phyloP scores from a whole-genome alignment of 495 filamentous ascomycete species.

The Penicillium salamii region DNA sequence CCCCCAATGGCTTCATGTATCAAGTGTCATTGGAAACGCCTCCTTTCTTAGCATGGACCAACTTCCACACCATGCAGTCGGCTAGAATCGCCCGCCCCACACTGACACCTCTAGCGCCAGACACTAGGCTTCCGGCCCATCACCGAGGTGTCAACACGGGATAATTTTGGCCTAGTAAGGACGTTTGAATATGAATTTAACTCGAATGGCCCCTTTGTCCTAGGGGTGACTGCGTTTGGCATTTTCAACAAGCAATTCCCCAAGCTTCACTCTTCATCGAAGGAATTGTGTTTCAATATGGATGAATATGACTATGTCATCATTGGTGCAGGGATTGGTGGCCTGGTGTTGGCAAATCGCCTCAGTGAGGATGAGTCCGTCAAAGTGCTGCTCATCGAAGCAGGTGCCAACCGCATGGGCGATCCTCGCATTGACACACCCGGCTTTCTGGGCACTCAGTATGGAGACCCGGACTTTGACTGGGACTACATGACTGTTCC shows the following conservation, averaged over 20 bases:
- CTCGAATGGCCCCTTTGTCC: no score
- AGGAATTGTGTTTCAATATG: neutral
- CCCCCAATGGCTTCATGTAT: neutral
- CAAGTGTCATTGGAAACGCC: neutral
- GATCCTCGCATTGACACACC: conserved; percentile 45
- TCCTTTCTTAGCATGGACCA: neutral
- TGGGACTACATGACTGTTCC: conserved; percentile 54
- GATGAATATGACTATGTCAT: conserved; percentile 34
- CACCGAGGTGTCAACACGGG: no score
- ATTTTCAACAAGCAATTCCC: neutral
- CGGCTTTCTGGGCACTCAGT: conserved; percentile 35
- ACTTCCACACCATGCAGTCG: neutral
- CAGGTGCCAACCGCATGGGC: conserved; percentile 41
- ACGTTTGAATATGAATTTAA: no score
- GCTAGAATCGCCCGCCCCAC: neutral
- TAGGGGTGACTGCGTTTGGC: no score
- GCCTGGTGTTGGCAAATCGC: conserved; percentile 46
- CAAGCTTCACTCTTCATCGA: neutral
- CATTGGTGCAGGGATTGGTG: conserved; percentile 44
- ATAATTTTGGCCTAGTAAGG: no score
- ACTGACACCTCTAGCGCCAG: neutral
- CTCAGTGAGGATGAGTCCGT: conserved; percentile 41
- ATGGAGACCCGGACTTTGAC: conserved; percentile 49
- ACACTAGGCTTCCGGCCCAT: neutral
- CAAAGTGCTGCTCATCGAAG: conserved; percentile 51